These are phyloP conservation scores for Monilinia vaccinii-corymbosi DNA, from an alignment of 2,329 filamentous ascomycete genomes.

Conservation along the genomic window DNA sequence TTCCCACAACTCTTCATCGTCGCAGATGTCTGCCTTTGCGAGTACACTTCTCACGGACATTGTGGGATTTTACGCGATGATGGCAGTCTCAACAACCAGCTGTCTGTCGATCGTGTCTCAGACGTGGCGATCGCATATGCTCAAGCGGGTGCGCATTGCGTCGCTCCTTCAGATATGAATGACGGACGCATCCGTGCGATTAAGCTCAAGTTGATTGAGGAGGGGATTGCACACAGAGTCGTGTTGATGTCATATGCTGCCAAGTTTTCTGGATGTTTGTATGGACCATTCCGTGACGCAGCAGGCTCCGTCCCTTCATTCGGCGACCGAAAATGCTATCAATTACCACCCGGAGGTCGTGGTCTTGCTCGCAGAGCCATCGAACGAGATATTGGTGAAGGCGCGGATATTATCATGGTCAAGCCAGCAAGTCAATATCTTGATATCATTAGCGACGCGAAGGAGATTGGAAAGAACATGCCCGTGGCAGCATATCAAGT, in stretches of 20 bases:
- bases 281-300: constrained; percentile 94
- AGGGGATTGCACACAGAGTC: constrained; percentile 82
- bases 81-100: constrained; percentile 81
- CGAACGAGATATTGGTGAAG: constrained; percentile 79
- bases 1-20: constrained; percentile 91
- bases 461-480: constrained; percentile 84
- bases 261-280: constrained; percentile 94
- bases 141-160: constrained; percentile 90
- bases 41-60: constrained; percentile 97
- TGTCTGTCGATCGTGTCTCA: constrained; percentile 88
- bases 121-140: constrained; percentile 98
- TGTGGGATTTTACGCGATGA: constrained; percentile 94
- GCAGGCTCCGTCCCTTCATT: constrained; percentile 87
- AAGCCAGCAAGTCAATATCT: constrained; percentile 94
- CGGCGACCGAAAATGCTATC: constrained; percentile 93
- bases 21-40: constrained; percentile 92
- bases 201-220: constrained; percentile 94
- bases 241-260: constrained; percentile 96
- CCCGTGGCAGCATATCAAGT: constrained; percentile 96
- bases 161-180: constrained; percentile 98
- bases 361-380: constrained; percentile 89
- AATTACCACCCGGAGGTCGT: constrained; percentile 84
- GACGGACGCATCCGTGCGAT: constrained; percentile 95
- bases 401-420: constrained; percentile 98
- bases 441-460: constrained; percentile 95